These are phyloP conservation scores for Corylus americana DNA, from an alignment of 306 rosid genomes.

Conservation along the genomic window DNA sequence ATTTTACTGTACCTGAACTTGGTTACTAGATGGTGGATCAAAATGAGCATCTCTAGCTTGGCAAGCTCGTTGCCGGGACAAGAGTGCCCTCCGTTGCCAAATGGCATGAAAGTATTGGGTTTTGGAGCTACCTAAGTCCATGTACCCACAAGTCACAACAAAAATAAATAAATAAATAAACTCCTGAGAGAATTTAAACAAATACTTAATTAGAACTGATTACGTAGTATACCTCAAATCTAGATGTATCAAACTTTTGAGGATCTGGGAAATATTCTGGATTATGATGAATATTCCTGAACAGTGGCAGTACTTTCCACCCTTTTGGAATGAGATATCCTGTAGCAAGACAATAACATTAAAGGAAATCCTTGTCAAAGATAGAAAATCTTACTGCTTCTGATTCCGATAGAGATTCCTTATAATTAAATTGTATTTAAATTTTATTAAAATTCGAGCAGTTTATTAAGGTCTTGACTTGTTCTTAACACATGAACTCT, in stretches of 20 bases:
- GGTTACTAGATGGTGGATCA: conserved; percentile 74
- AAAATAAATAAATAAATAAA: not conserved
- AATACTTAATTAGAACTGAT: not conserved
- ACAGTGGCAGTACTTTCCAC: conserved; percentile 98
- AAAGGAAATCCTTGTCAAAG: conserved; percentile 13
- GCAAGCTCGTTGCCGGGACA: conserved; percentile 96
- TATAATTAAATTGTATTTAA: no score
- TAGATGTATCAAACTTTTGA: conserved; percentile 78
- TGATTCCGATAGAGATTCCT: not conserved
- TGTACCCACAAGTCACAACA: not conserved
- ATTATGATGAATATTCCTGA: conserved; percentile 88
- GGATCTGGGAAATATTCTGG: conserved; percentile 73
- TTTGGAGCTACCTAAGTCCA: conserved; percentile 58
- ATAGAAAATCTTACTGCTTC: not conserved
- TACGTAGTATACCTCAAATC: conserved; percentile 68
- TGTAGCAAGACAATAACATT: conserved; percentile 28
- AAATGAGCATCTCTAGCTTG: conserved; percentile 69
- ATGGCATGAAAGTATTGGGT: conserved; percentile 84
- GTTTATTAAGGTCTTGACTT: no score
- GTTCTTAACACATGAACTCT: no score
- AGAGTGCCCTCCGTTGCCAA: conserved; percentile 84
- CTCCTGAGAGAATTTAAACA: not conserved
- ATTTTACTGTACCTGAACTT: conserved; percentile 54
- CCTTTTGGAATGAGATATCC: conserved; percentile 95
- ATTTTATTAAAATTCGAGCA: no score